Evolutionary conservation across 2,329 filamentous ascomycete species (phyloP), one percentile per base, ranked within the genome.

Genomic region (Onygena corvina): DNA sequence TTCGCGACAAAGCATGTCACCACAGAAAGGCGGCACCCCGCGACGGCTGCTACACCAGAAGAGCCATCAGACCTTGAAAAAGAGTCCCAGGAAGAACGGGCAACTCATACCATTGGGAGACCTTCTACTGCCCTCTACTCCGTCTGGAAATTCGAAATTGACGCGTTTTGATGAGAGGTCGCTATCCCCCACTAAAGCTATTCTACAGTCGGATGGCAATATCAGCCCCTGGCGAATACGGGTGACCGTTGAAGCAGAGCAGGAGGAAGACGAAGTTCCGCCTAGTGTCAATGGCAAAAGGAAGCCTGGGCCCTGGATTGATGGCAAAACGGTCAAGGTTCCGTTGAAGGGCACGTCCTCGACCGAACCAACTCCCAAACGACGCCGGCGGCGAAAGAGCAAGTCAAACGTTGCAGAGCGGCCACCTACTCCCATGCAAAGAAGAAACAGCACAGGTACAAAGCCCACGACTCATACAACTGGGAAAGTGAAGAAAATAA

Each of bases 161-260:
- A 58, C 34, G 61, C 64, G 3, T 12, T 48, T 50, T 12, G 40
- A 31, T 34, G 48, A 46, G 14, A 50, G 34, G 34, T 51, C 49
- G 14, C 47, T 63, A 29, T 69, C 67, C 11, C 67, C 67, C 9
- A 61, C 64, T n/a, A 69, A 68, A 36, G 52, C 51, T 9, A 52
- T 52, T 40, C 50, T 58, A 1, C 60, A 60, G 36, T 56, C 60
- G 8, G 66, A 67, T 6, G 64, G 62, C 5, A 68, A 69, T 58
- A 57, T 67, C 11, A 72, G 69, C 54, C 70, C 70, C 23, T 72
- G 70, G 70, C 66, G 68, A 49, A 71, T 72, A 50, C 63, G 67
- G 38, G 68, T 72, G 20, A 72, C 70, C 0, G 64, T 72, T 30
- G 69, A 72, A 57, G 70, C 70, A 16, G 69, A 69, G 36, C 67